Base-by-base conservation (phyloP, 345 rosid genomes). In the Syzygium grande region DNA sequence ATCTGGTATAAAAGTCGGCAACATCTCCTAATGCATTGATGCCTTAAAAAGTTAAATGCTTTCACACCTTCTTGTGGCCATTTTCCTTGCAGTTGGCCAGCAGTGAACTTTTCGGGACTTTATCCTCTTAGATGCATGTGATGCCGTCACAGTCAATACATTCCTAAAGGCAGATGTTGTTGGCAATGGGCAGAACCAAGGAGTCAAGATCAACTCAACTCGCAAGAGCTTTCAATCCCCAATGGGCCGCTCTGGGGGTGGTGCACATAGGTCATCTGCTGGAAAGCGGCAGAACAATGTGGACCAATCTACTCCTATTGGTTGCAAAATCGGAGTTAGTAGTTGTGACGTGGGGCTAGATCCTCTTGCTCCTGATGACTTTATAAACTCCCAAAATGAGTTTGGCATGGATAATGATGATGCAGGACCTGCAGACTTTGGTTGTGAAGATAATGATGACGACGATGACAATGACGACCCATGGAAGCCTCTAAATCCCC, bases 401-500 rank as follows among this genome's bases (percentile, higher is more conserved):
- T 93, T 92, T 88, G 92, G 93, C 86, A 93, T 93, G 91, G 94
- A 92, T 86, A 91, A 92, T 86, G 90, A 90, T 19, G 86, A 90
- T 92, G 90, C 93, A 87, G 96, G 91, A 73, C 80, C 80, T 73
- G 80, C 25, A 17, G 46, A 73, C 80, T 34, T 73, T 84, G 90
- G 95, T 83, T 89, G 92, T 89, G 59, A 86, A 63, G 94, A 92
- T 87, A 95, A 94, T 88, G 90, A 94, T 78, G 98, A 95, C 90
- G 91, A 90, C 85, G 94, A 94, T 65, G 93, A 92, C 88, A 93
- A 92, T 55, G 91, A 92, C 86, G 97, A 98, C 92, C 99, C 97
- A 19, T 98, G 99, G 99, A 95, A 96, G 90, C 97, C 97, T 90
- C 86, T 98, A 89, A 95, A 95, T 92, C 99, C 99, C 79, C 96